A percentile compares a stretch with the other conserved stretches of the same genome.
These are phyloP conservation scores for Trypanosoma grayi DNA, from an alignment of 208 protist genomes.

Conservation along the genomic window DNA sequence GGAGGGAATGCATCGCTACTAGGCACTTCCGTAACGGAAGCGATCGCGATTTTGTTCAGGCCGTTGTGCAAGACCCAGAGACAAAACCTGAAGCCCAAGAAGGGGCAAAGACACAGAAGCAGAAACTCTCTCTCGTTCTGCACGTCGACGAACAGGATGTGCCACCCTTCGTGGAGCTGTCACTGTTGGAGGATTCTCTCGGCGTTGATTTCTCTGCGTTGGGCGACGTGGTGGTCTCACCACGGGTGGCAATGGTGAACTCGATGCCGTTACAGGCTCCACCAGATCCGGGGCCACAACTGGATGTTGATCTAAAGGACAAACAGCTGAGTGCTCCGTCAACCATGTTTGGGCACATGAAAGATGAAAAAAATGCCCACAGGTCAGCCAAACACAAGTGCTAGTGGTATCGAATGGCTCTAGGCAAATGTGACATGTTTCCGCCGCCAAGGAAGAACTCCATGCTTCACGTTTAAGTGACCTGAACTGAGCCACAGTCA, in stretches of 20 bases:
- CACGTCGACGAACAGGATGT: slow-evolving; percentile 1
- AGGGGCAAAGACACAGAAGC: slow-evolving; percentile 5
- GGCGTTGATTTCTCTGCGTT: not conserved
- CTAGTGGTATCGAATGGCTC: slow-evolving; percentile 32
- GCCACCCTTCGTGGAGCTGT: not conserved
- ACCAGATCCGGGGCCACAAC: slow-evolving; percentile 9
- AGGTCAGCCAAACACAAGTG: slow-evolving; percentile 52
- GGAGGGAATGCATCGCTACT: not conserved
- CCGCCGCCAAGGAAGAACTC: slow-evolving; percentile 19
- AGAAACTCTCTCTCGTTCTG: slow-evolving; percentile 3
- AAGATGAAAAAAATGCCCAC: slow-evolving; percentile 73
- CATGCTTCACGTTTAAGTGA: slow-evolving; percentile 25
- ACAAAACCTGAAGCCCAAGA: slow-evolving; percentile 20
- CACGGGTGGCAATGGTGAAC: not conserved
- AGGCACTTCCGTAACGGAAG: slow-evolving; percentile 22
- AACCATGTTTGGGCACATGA: slow-evolving; percentile 61
- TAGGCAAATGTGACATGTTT: slow-evolving; percentile 65
- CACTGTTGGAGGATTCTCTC: not conserved
- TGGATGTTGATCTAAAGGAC: slow-evolving; percentile 62
- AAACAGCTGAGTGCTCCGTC: slow-evolving; percentile 52
- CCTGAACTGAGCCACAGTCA: slow-evolving; percentile 30
- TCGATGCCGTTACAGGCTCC: not conserved
- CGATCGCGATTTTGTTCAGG: slow-evolving; percentile 1
- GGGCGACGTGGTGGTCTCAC: no score
- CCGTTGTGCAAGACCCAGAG: slow-evolving; percentile 6